Evolutionary conservation across 768 basidiomycete genomes (phyloP), one percentile per base, ranked within the genome.

Genomic region (Favolaschia claudopus): DNA sequence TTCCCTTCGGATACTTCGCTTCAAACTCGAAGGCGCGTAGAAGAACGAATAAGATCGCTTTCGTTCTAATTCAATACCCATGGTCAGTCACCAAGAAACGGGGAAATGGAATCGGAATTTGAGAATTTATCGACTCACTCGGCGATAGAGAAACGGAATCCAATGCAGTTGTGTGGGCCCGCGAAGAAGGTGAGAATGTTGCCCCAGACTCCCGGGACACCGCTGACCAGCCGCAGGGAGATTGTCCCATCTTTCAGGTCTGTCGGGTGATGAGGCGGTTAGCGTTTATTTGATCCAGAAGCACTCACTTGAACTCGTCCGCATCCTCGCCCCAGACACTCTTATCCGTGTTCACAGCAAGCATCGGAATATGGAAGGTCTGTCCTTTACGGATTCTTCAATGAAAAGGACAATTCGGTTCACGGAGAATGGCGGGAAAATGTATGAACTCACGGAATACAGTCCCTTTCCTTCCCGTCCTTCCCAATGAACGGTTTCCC

Each of bases 301-400:
- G 24, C 24, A 52, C 79, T 46, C 53, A 86, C 87, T 70, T 84
- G 78, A 89, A 91, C 43, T 85, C 82, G 17, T 59, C 39, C 1
- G 86, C 83, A 67, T 91, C 88, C 8, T 80, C 74, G 13, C 89
- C 88, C 88, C 88, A 90, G 1, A 89, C 67, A 7, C 68, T 72
- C 60, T 78, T 77, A 9, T 79, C 76, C 7, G 80, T 74, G 63
- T 91, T 87, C 28, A 89, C 55, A 4, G 74, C 73, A n/a, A 3
- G 79, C 52, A 38, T 89, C 84, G 0, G 86, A 85, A 15, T 89
- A 70, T 5, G 76, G 57, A 86, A 43, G 1, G 67, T 62, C 53
- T 83, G 78, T 0, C 83, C 84, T 60, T 84, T 81, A 17, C 72
- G 62, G 5, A 78, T 66, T 67, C 79, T 79, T 20, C 25, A 31